Evolutionary conservation across 768 basidiomycete genomes (phyloP).

Genomic region (Suillus fuscotomentosus): DNA sequence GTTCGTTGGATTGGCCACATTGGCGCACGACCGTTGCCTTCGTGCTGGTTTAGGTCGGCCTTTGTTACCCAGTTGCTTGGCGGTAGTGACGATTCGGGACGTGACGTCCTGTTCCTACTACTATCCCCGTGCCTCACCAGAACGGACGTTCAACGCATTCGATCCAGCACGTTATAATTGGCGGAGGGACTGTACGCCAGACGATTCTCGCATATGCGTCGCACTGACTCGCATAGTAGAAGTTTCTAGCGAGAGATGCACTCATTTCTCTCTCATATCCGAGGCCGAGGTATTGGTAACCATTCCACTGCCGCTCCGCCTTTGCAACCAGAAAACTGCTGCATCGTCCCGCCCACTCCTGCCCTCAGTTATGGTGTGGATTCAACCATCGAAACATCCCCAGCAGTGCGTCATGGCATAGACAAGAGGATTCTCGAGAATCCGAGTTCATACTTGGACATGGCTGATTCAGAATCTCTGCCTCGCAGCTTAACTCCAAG

Average conservation of each 20-base stretch:
- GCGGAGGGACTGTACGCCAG: background rate
- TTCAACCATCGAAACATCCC: background rate
- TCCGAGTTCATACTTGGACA: constrained; percentile 28
- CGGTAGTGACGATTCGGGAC: background rate
- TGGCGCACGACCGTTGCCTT: background rate
- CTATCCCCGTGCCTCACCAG: background rate
- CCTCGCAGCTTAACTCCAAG: constrained; percentile 29
- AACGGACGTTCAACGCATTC: background rate
- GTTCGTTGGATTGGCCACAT: background rate
- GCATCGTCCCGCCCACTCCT: background rate
- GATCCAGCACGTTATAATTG: background rate
- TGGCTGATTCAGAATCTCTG: constrained; percentile 3
- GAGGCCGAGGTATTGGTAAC: constrained; percentile 20
- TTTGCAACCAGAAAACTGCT: constrained; percentile 10
- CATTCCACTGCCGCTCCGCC: constrained; percentile 14
- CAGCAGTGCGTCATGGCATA: constrained; percentile 13
- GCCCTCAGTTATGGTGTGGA: constrained; percentile 3
- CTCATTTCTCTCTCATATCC: constrained; percentile 33
- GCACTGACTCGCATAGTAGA: background rate
- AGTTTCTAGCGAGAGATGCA: constrained; percentile 19
- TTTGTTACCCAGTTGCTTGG: background rate
- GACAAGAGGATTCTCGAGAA: constrained; percentile 29
- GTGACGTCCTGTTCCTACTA: background rate
- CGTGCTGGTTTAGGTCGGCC: background rate
- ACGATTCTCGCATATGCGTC: background rate